Evolutionary conservation across 2,329 filamentous ascomycete genomes (phyloP), one percentile per base, ranked within the genome.

Genomic region (Aphanoascus verrucosus): DNA sequence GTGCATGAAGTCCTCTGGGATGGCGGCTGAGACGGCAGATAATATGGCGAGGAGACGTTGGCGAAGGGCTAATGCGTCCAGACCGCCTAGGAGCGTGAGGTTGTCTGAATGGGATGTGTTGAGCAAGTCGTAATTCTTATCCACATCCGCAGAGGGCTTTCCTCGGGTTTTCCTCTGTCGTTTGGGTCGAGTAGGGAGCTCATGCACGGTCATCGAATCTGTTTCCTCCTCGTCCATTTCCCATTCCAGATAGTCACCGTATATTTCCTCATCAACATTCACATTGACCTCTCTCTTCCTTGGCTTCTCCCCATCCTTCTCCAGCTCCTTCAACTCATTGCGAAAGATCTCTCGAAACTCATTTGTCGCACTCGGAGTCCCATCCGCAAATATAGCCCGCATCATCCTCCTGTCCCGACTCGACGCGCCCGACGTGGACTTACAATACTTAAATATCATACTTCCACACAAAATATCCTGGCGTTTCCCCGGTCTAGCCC

Each of bases 381-480:
- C 74, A 58, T 75, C 69, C 3, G 74, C 73, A 58, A 76, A 76
- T 41, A 76, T 68, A 17, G 74, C 69, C 17, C 72, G 64, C 9
- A 76, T 44, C 19, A 76, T 73, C 40, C 72, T 66, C 50, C 73
- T 65, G 20, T 69, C 62, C 19, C 63, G 64, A 6, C 69, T 68
- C 37, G 63, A 64, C 8, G 63, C 61, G 15, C 61, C 60, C 8
- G 57, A 60, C 5, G 61, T 62, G 0, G 62, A 59, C 3, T 59
- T 58, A n/a, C 75, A 67, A 53, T 73, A 76, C 47, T 65, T 67
- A 56, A 67, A 67, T 8, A 76, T 65, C 53, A 76, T 56, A 48
- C 72, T 74, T 11, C 68, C 63, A 23, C 67, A 63, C 37, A 67
- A 56, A 31, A 65, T 54, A n/a, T 32, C 15, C 15, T 34, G 14